phyloP scores from a whole-genome alignment of 257 asterid species.

The Dorcoceras hygrometricum region DNA sequence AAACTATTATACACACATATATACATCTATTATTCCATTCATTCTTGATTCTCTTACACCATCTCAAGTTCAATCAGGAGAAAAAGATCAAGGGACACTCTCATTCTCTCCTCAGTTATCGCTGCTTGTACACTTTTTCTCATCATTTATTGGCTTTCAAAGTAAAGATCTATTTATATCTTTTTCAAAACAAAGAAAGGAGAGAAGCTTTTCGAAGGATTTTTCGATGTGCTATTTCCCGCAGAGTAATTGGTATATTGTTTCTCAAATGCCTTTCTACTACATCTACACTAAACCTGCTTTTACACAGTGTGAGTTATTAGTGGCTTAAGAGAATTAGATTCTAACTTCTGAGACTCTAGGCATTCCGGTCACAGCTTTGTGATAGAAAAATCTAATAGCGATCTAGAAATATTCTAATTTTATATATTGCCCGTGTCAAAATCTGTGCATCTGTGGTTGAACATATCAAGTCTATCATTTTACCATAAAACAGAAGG shows the following conservation, averaged over 20 bases:
- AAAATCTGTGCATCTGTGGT: background rate
- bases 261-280: background rate
- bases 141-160: conserved; percentile 93
- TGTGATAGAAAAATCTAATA: background rate
- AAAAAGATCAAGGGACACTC: conserved; percentile 86
- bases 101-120: conserved; percentile 88
- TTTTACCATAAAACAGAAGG: too few species aligned
- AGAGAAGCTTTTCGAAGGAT: conserved; percentile 24
- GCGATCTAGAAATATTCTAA: too few species aligned
- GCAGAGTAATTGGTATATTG: background rate
- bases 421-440: background rate
- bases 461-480: too few species aligned
- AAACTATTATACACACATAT: too few species aligned
- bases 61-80: conserved; percentile 80
- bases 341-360: background rate
- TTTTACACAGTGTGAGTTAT: background rate
- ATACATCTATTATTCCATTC: background rate
- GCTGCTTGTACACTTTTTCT: conserved; percentile 98
- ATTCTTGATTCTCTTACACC: conserved; percentile 17
- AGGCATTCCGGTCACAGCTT: background rate
- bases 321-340: background rate
- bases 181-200: conserved; percentile 22
- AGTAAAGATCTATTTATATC: conserved; percentile 36
- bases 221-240: conserved; percentile 19
- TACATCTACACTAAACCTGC: background rate